Conservation (phyloP, 2,329 filamentous ascomycete species). For the Aspergillus carbonarius region DNA sequence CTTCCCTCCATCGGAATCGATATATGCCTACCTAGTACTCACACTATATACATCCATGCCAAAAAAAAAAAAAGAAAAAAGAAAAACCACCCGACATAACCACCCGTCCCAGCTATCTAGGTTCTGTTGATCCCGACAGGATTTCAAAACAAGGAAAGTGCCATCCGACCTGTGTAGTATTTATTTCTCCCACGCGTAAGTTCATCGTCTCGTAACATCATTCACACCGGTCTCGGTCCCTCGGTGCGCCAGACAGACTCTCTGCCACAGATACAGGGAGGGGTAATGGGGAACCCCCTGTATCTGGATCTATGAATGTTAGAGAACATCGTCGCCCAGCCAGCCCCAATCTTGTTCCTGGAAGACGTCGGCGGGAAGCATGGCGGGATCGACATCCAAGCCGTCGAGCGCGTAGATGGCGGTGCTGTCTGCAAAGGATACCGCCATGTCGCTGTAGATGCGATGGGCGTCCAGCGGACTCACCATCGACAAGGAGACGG, state of each 20-base stretch:
- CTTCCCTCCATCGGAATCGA: too few relatives aligned
- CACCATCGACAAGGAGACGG: slow-evolving; percentile 9
- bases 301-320: not conserved
- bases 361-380: slow-evolving; percentile 6
- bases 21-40: not conserved
- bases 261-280: not conserved
- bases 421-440: not conserved
- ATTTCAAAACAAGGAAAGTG: not conserved
- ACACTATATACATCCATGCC: not conserved
- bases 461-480: slow-evolving; percentile 7
- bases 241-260: not conserved
- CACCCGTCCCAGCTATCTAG: not conserved
- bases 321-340: slow-evolving; percentile 14
- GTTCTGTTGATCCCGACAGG: not conserved
- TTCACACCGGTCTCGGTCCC: too few relatives aligned
- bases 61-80: too few relatives aligned
- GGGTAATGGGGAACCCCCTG: too few relatives aligned
- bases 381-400: not conserved
- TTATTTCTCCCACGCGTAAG: too few relatives aligned
- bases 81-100: not conserved
- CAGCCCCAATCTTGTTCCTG: slow-evolving; percentile 9
- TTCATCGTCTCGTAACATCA: too few relatives aligned
- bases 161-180: not conserved
- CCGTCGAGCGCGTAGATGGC: slow-evolving; percentile 5
- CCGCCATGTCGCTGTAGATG: not conserved